Evolutionary conservation across 192 early-diverging fungal species (phyloP).

Genomic region (Thoreauomyces humboldtii): DNA sequence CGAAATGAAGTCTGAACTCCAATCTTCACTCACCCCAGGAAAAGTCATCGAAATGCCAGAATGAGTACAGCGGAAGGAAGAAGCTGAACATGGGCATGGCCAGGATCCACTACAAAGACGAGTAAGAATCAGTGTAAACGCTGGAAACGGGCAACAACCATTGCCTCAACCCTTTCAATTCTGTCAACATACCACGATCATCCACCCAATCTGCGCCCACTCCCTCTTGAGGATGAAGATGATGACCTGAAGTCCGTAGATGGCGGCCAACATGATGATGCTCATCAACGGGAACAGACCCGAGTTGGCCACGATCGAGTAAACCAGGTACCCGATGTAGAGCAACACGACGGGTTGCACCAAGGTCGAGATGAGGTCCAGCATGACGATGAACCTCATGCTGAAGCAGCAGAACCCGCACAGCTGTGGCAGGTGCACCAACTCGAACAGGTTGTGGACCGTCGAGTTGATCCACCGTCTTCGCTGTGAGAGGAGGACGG

Average conservation of each 20-base stretch:
- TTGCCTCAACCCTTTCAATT: neutral
- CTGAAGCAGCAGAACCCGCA: constrained; percentile 99
- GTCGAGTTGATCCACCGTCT: constrained; percentile 99
- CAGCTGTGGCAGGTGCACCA: constrained; percentile 87
- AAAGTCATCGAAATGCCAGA: constrained; percentile 99
- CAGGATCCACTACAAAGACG: constrained; percentile 68
- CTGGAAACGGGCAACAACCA: neutral
- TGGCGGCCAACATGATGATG: constrained; percentile 81
- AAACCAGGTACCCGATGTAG: constrained; percentile 79
- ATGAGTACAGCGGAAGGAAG: constrained; percentile 74
- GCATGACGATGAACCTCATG: constrained; percentile 97
- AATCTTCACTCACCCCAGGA: too few relatives aligned
- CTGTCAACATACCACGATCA: constrained; percentile 65
- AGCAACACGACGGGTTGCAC: constrained; percentile 89
- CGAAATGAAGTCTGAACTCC: too few relatives aligned
- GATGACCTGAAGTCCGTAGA: constrained; percentile 88
- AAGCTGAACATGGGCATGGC: constrained; percentile 92
- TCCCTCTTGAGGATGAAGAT: constrained; percentile 89
- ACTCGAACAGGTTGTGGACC: constrained; percentile 96
- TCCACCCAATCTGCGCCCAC: constrained; percentile 86
- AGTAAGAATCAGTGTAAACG: neutral
- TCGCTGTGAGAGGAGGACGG: constrained; percentile 92
- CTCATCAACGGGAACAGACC: constrained; percentile 78
- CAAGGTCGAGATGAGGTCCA: constrained; percentile 91
- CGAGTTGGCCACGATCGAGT: constrained; percentile 33